Base-by-base conservation (phyloP, 2,329 filamentous ascomycete genomes). In the Monilinia laxa region DNA sequence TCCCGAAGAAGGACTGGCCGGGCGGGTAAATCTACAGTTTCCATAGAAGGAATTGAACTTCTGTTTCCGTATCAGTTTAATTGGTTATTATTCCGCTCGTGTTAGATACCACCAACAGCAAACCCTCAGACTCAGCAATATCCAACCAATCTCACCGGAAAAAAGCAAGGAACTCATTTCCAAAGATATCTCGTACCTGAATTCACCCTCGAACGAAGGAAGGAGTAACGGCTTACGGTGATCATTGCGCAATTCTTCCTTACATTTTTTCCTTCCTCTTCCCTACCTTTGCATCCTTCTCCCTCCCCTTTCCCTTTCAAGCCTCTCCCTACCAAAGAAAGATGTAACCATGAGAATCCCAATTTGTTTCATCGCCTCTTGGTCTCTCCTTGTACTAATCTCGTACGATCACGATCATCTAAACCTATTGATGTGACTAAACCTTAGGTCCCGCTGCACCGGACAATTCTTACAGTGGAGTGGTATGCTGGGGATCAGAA, bases 191-290 rank as follows among this genome's bases (percentile, higher is more conserved):
- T 60, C 57, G 42, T 60, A 38, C 45, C 57, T 60, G 42, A 16
- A 52, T 25, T 20, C 31, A 40, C 42, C 18, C 52, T 49, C 42
- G 42, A 20, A 49, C 28, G 28, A 60, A 38, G 20, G 20, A 28
- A 58, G 42, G 25, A 49, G 35, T 47, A 60, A 60, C 42, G 57
- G 57, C 28, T 38, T 42, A 23, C 12, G 18, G 20, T 20, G 57
- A 62, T 51, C 58, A 62, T 62, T 62, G 58, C 58, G 45, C 58
- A 62, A 51, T 62, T 62, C 45, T 62, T 62, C 57, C 57, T 59
- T 59, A n/a, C 18, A 47, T 31, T 59, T 59, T 59, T 58, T 35
- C 42, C 42, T 38, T 10, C 28, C 31, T 18, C 16, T 51, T 38
- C 20, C 47, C 28, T 25, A 54, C 16, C 12, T 42, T 20, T 28